Conservation (phyloP, 2,329 filamentous ascomycete genomes). For the Trichoderma arundinaceum region DNA sequence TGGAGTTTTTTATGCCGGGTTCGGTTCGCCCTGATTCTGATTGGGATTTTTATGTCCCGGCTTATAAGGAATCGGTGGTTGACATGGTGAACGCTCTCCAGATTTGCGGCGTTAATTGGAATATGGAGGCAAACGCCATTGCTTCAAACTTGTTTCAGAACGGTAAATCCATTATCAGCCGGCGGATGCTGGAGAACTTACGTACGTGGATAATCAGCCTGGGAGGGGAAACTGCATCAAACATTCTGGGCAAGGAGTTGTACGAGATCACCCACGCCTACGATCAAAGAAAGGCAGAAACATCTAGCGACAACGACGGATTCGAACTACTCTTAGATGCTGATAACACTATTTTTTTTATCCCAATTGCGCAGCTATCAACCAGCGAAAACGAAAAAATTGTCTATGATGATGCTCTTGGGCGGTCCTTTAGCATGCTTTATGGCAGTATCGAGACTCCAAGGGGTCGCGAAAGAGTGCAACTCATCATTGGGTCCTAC, state of each 20-base stretch:
- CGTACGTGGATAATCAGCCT: not conserved
- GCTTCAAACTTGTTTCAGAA: not conserved
- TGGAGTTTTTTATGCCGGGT: constrained; percentile 30
- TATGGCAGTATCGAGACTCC: not conserved
- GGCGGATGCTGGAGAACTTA: not conserved
- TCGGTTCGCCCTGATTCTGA: constrained; percentile 4
- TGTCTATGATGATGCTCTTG: not conserved
- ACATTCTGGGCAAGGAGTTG: not conserved
- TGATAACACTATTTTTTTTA: not conserved
- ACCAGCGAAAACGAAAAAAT: not conserved
- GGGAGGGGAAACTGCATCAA: not conserved
- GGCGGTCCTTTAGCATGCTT: constrained; percentile 19
- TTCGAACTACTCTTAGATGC: not conserved
- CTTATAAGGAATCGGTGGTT: constrained; percentile 30
- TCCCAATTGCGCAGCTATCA: not conserved
- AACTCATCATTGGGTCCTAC: constrained; percentile 28
- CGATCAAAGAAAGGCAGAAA: not conserved
- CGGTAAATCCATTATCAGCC: not conserved
- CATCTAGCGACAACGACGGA: too few relatives aligned
- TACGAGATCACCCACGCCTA: not conserved
- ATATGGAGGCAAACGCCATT: constrained; percentile 7
- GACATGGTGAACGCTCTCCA: constrained; percentile 32
- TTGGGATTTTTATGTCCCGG: constrained; percentile 31
- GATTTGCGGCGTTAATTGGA: constrained; percentile 27
- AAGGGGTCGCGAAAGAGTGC: constrained; percentile 16